phyloP scores from a whole-genome alignment of 2,329 filamentous ascomycete genomes.

The Ascomycota sp. region DNA sequence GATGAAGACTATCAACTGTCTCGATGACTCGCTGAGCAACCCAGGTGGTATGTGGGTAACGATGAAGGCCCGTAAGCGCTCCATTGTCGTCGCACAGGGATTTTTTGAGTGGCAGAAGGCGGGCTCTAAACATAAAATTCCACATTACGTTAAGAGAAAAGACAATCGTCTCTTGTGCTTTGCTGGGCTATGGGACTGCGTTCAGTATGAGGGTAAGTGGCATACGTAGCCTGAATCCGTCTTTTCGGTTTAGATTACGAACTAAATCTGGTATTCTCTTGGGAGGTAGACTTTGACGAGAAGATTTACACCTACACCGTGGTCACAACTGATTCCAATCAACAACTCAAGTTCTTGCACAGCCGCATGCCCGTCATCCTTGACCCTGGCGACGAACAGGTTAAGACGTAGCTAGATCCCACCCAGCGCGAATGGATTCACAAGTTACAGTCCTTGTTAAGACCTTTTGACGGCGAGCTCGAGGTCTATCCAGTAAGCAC shows the following conservation, averaged over 20 bases:
- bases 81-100: slow-evolving; percentile 71
- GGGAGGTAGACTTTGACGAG: slow-evolving; percentile 20
- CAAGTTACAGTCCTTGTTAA: slow-evolving; percentile 60
- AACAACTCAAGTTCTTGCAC: slow-evolving; percentile 69
- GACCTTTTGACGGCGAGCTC: slow-evolving; percentile 57
- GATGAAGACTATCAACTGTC: slow-evolving; percentile 86
- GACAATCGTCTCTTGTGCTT: slow-evolving; percentile 76
- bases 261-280: too few relatives aligned
- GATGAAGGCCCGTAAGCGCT: slow-evolving; percentile 80
- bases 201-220: slow-evolving; percentile 49
- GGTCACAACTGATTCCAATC: slow-evolving; percentile 76
- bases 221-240: background rate
- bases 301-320: slow-evolving; percentile 79
- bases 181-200: slow-evolving; percentile 81
- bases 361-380: slow-evolving; percentile 92
- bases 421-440: slow-evolving; percentile 48
- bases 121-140: slow-evolving; percentile 54
- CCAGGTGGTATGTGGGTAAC: slow-evolving; percentile 73
- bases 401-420: slow-evolving; percentile 66
- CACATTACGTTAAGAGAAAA: slow-evolving; percentile 63
- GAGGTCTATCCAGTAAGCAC: slow-evolving; percentile 73
- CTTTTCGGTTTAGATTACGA: background rate
- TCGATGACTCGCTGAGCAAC: slow-evolving; percentile 63
- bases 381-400: slow-evolving; percentile 48
- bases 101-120: slow-evolving; percentile 95